phyloP scores from a whole-genome alignment of 306 rosid genomes.

The Vigna hirtella region DNA sequence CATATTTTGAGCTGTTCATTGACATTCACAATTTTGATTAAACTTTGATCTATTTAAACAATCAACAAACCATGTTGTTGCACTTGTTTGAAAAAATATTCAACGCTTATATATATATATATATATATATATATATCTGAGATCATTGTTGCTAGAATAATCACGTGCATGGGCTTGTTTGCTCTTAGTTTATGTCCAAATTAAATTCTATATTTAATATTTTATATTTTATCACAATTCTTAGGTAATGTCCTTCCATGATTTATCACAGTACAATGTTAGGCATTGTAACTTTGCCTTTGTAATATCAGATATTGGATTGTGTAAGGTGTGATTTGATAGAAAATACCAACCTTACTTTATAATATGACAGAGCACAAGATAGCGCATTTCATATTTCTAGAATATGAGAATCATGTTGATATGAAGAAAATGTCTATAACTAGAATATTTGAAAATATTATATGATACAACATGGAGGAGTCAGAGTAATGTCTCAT shows the following conservation, averaged over 20 bases:
- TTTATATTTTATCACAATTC: conserved; percentile 5
- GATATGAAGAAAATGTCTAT: conserved; percentile 26
- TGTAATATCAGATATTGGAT: not conserved
- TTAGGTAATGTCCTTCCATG: not conserved
- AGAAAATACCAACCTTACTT: conserved; percentile 21
- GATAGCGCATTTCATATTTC: conserved; percentile 13
- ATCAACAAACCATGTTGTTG: conserved; percentile 3
- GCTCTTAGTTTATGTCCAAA: conserved; percentile 15
- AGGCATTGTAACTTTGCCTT: not conserved
- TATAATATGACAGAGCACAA: not conserved
- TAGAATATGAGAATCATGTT: conserved; percentile 6
- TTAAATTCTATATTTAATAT: not conserved
- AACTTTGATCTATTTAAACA: conserved; percentile 2
- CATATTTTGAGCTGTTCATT: not conserved
- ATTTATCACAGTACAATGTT: not conserved
- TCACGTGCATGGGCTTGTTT: conserved; percentile 14
- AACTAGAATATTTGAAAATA: conserved; percentile 21
- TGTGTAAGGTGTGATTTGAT: conserved; percentile 13
- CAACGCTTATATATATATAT: not conserved
- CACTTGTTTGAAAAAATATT: conserved; percentile 1
- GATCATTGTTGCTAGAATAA: conserved; percentile 1
- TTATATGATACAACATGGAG: not conserved
- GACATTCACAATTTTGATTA: conserved; percentile 10
- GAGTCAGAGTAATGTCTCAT: conserved; percentile 2
- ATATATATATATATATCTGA: not conserved